phyloP scores from a whole-genome alignment of 2,329 filamentous ascomycete species.

The Didymella lethalis region DNA sequence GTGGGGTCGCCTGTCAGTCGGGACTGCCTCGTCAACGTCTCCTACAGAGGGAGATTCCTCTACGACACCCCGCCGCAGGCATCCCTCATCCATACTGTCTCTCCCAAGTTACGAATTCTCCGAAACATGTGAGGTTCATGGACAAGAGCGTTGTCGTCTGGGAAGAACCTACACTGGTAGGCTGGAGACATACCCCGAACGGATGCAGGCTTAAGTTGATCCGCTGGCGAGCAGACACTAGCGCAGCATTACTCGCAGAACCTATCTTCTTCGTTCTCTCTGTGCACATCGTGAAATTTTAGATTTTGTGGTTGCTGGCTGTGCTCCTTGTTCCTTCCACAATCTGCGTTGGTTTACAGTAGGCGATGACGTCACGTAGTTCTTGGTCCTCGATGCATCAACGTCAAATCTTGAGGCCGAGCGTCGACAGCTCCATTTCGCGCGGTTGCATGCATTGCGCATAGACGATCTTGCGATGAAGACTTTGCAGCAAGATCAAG shows the following conservation, averaged over 20 bases:
- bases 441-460: not conserved
- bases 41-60: not conserved
- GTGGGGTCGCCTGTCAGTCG: not conserved
- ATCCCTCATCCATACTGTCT: not conserved
- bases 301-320: not conserved
- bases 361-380: not conserved
- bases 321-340: conserved; percentile 1
- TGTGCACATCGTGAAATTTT: not conserved
- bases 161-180: not conserved
- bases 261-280: not conserved
- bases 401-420: not conserved
- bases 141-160: not conserved
- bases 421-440: not conserved
- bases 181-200: not conserved
- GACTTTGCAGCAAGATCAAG: not conserved
- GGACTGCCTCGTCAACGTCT: not conserved
- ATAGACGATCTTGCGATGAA: not conserved
- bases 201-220: not conserved
- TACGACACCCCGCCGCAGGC: not conserved
- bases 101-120: too few relatives aligned
- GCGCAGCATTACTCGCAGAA: conserved; percentile 1
- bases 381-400: not conserved
- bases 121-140: not conserved
- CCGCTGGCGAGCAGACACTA: not conserved
- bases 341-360: not conserved